Conservation (phyloP, 208 protist species). For the Acanthamoeba lenticulata region DNA sequence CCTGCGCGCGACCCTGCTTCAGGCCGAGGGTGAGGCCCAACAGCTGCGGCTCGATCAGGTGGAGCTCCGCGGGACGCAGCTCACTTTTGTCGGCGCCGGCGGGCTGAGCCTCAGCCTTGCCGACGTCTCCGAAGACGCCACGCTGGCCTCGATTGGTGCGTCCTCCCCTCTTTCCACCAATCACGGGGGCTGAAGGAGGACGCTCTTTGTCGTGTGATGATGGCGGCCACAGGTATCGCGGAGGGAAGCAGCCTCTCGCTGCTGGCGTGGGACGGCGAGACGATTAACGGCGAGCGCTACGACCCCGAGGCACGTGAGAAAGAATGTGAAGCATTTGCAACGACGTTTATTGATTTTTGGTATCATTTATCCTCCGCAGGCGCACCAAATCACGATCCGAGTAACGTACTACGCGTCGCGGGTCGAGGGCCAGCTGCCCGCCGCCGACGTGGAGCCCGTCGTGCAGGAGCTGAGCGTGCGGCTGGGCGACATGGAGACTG, state of each 20-base stretch:
- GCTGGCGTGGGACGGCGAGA: constrained; percentile 2
- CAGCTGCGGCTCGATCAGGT: constrained; percentile 13
- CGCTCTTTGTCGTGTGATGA: neutral
- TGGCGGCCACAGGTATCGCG: neutral
- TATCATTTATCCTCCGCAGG: neutral
- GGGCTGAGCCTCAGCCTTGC: neutral
- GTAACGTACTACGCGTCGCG: constrained; percentile 3
- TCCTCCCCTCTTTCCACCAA: neutral
- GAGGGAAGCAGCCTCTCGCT: constrained; percentile 7
- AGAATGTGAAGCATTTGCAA: too few relatives aligned
- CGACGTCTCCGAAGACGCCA: neutral
- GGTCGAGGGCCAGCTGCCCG: constrained; percentile 2
- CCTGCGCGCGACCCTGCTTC: neutral
- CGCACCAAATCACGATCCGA: constrained; percentile 2
- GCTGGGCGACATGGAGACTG: constrained; percentile 18
- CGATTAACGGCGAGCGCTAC: constrained; percentile 5
- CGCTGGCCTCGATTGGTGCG: neutral
- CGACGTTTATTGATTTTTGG: too few relatives aligned
- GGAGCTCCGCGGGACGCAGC: neutral
- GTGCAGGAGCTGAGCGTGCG: neutral
- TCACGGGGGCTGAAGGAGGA: neutral
- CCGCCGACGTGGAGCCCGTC: neutral
- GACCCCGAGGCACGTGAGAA: neutral
- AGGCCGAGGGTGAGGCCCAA: neutral
- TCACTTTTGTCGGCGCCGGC: neutral